Evolutionary conservation across 1,284 basidiomycete genomes (phyloP).

Genomic region (Moesziomyces globuligerus): DNA sequence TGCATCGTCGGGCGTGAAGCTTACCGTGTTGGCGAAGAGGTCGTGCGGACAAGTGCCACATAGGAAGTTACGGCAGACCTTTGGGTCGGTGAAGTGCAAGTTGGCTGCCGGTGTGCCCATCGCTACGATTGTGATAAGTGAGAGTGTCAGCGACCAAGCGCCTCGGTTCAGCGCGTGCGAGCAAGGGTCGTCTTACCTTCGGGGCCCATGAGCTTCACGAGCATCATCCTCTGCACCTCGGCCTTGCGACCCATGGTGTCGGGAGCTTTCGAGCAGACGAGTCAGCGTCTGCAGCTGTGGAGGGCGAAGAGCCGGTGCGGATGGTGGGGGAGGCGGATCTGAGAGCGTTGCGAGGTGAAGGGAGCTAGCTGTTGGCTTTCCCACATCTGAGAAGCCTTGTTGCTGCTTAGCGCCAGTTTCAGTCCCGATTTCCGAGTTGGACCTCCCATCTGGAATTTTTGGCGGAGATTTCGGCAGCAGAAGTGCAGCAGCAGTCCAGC

Average conservation of each 20-base stretch:
- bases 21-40: slow-evolving; percentile 95
- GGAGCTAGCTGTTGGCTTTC: too few species aligned
- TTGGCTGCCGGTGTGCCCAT: slow-evolving; percentile 69
- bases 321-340: not conserved
- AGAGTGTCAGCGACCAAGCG: slow-evolving; percentile 1
- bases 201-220: slow-evolving; percentile 73
- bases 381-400: too few species aligned
- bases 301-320: not conserved
- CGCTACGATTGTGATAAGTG: slow-evolving; percentile 21
- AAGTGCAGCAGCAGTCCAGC: not conserved
- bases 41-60: slow-evolving; percentile 98
- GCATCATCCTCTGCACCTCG: slow-evolving; percentile 90
- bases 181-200: slow-evolving; percentile 28
- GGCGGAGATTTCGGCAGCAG: slow-evolving; percentile 3
- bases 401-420: too few species aligned
- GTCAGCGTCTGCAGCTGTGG: slow-evolving; percentile 7
- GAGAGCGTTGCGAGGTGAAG: not conserved
- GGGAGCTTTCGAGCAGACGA: slow-evolving; percentile 2
- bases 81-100: slow-evolving; percentile 93
- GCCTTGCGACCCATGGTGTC: slow-evolving; percentile 64
- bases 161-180: not conserved
- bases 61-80: slow-evolving; percentile 98
- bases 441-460: slow-evolving; percentile 24
- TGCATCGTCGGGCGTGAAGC: slow-evolving; percentile 65
- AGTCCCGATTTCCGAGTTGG: not conserved